These are phyloP conservation scores for Graphilbum ipis-grandicollis DNA, from an alignment of 2,329 filamentous ascomycete genomes.

Conservation along the genomic window DNA sequence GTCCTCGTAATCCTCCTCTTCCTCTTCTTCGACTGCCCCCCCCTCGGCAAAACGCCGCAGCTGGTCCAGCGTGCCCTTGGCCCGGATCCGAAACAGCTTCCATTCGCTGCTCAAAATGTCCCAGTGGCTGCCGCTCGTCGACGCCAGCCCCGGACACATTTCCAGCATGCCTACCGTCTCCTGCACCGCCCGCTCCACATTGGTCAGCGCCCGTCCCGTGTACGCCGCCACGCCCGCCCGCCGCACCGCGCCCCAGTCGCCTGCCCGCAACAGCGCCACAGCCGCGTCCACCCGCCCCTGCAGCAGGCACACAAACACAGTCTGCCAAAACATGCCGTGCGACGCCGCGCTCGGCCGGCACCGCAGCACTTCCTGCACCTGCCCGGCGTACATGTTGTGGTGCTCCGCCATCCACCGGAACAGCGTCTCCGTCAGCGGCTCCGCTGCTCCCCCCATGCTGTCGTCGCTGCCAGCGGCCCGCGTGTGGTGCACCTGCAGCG, in stretches of 20 bases:
- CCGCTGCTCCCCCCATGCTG: constrained; percentile 2
- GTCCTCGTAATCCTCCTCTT: constrained; percentile 44
- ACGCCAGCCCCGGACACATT: constrained; percentile 47
- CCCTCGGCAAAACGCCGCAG: constrained; percentile 69
- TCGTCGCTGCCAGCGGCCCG: constrained; percentile 20
- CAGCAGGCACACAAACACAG: constrained; percentile 54
- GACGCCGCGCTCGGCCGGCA: constrained; percentile 56
- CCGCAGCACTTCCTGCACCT: constrained; percentile 46
- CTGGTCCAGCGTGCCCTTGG: constrained; percentile 49
- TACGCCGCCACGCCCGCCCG: constrained; percentile 55
- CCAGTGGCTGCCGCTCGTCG: constrained; percentile 67
- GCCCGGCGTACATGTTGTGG: constrained; percentile 54
- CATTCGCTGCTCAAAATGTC: constrained; percentile 68
- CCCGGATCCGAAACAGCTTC: constrained; percentile 64
- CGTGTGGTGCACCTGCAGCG: constrained; percentile 63
- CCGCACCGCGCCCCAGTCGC: constrained; percentile 62
- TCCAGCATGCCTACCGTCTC: constrained; percentile 53
- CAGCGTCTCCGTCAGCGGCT: constrained; percentile 56
- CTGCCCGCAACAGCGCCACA: constrained; percentile 50
- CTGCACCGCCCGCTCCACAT: constrained; percentile 55
- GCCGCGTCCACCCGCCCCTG: constrained; percentile 57
- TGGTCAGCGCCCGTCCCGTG: constrained; percentile 55
- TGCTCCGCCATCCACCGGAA: constrained; percentile 68
- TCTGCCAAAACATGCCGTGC: constrained; percentile 71
- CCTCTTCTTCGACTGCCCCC: constrained; percentile 16